Percentiles rank a stretch among this genome's conserved stretches.
These are phyloP conservation scores for Arthrobotrys entomopaga DNA, from an alignment of 2,329 filamentous ascomycete genomes.

Conservation along the genomic window DNA sequence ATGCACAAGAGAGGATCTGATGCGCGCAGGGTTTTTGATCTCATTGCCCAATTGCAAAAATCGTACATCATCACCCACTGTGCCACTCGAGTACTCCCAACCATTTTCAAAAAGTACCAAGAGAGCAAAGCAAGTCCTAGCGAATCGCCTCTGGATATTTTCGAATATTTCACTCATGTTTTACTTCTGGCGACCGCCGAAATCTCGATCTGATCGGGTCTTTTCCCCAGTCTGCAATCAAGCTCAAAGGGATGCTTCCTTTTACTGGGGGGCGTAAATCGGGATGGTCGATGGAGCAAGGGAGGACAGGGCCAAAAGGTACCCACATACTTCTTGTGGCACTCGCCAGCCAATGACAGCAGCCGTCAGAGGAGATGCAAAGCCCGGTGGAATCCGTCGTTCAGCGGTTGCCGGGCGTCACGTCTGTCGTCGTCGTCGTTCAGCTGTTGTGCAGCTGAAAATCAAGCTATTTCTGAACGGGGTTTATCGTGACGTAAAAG, in stretches of 20 bases:
- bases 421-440: slow-evolving; percentile 3
- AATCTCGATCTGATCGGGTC: slow-evolving; percentile 52
- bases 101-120: neutral
- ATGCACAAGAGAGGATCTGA: no score
- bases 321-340: neutral
- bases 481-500: slow-evolving; percentile 40
- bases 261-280: slow-evolving; percentile 22
- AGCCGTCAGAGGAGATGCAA: slow-evolving; percentile 22
- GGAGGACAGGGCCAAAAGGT: neutral
- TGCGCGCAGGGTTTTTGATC: no score
- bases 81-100: no score
- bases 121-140: neutral
- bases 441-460: slow-evolving; percentile 13
- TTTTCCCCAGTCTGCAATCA: slow-evolving; percentile 12
- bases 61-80: slow-evolving; percentile 22
- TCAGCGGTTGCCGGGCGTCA: slow-evolving; percentile 12
- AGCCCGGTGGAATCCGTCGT: slow-evolving; percentile 21
- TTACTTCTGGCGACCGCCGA: slow-evolving; percentile 6
- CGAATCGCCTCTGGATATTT: neutral
- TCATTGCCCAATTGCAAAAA: slow-evolving; percentile 10
- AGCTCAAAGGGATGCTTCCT: neutral
- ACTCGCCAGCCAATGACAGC: slow-evolving; percentile 33
- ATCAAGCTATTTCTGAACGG: neutral
- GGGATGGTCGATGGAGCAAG: slow-evolving; percentile 8
- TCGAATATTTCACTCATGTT: slow-evolving; percentile 1